These are phyloP conservation scores for Nevesoporus exiguus DNA, from an alignment of 768 basidiomycete species.

Conservation along the genomic window DNA sequence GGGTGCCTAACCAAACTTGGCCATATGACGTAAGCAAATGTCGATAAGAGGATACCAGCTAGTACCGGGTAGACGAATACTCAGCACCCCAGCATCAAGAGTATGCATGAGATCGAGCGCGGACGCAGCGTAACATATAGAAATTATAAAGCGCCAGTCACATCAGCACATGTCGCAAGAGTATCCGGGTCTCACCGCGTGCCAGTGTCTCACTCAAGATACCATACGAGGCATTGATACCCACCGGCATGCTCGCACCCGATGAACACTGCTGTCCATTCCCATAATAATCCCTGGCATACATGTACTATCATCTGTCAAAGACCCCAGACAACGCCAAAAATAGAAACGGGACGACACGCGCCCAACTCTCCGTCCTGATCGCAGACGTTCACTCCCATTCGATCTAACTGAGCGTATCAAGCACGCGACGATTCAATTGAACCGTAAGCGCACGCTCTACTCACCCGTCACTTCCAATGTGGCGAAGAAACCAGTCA, in stretches of 20 bases:
- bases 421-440: conserved; percentile 66
- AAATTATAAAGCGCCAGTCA: no score
- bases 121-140: no score
- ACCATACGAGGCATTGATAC: no score
- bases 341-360: background rate
- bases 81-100: no score
- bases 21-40: background rate
- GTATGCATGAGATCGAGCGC: no score
- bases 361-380: conserved; percentile 55
- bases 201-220: no score
- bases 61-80: no score
- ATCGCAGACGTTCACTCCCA: conserved; percentile 62
- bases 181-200: no score
- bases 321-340: background rate
- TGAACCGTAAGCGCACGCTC: no score
- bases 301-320: background rate
- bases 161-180: no score
- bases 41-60: no score
- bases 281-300: conserved; percentile 29
- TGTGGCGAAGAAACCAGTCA: conserved; percentile 46
- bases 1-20: conserved; percentile 26
- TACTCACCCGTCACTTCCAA: conserved; percentile 54
- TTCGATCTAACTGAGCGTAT: conserved; percentile 61
- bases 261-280: conserved; percentile 53
- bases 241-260: no score